These are phyloP conservation scores for Nicotiana noctiflora DNA, from an alignment of 257 asterid species.

Conservation along the genomic window DNA sequence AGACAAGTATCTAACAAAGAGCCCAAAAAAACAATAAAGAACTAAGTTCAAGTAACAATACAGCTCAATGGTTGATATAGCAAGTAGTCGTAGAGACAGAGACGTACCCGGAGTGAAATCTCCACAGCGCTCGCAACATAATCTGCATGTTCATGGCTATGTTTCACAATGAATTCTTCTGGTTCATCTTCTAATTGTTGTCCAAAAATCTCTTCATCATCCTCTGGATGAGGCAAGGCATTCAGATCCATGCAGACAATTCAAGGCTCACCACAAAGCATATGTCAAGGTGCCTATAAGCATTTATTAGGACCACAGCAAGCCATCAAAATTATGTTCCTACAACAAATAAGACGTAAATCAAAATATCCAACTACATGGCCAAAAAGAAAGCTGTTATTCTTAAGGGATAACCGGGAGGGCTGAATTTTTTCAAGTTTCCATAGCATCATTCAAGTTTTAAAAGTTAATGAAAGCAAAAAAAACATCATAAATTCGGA, in stretches of 20 bases:
- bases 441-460: not conserved
- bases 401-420: not conserved
- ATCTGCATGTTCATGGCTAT: constrained; percentile 42
- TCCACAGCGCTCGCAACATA: constrained; percentile 47
- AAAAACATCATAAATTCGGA: not conserved
- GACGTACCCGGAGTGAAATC: constrained; percentile 63
- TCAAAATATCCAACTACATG: not conserved
- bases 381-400: not conserved
- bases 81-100: constrained; percentile 3
- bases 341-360: not conserved
- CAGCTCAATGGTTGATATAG: not conserved
- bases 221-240: constrained; percentile 86
- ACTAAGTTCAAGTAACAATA: not conserved
- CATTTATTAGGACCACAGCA: not conserved
- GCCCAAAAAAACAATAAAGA: not conserved
- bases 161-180: constrained; percentile 26
- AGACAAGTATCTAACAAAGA: not conserved
- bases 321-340: not conserved
- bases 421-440: not conserved
- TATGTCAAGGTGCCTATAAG: not conserved
- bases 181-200: constrained; percentile 55
- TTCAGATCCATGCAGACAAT: constrained; percentile 85
- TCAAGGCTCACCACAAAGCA: constrained; percentile 21
- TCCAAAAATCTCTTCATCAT: constrained; percentile 62
- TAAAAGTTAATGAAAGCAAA: not conserved